Conservation (phyloP, 106 monocot genomes). For the Acanthochlamys bracteata region DNA sequence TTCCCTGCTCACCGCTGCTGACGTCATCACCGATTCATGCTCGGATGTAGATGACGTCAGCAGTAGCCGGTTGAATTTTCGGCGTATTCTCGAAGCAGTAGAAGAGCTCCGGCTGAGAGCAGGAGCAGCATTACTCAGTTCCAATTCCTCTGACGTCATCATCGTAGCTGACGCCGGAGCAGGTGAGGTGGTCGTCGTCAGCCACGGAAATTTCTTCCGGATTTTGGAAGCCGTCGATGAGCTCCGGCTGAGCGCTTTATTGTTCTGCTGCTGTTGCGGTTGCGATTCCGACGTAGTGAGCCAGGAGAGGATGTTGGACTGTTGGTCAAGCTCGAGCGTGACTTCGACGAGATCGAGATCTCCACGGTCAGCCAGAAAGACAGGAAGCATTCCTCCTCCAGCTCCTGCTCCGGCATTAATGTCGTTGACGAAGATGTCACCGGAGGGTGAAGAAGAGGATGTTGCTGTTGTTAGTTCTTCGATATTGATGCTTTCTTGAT, state of each 20-base stretch:
- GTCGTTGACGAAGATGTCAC: no score
- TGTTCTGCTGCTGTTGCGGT: constrained; percentile 3
- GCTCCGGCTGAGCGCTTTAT: constrained; percentile 46
- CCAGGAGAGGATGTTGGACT: constrained; percentile 16
- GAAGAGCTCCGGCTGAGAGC: constrained; percentile 73
- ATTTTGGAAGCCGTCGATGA: constrained; percentile 59
- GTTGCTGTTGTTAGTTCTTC: no score
- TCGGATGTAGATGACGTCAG: constrained; percentile 31
- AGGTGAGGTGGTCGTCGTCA: constrained; percentile 31
- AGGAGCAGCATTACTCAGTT: no score
- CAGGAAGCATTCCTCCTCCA: constrained; percentile 26
- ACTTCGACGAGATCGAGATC: constrained; percentile 73
- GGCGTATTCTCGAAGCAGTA: constrained; percentile 45
- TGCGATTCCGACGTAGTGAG: no score
- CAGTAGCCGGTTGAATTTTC: constrained; percentile 67
- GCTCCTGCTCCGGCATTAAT: no score
- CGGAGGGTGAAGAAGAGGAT: no score
- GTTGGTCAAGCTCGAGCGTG: constrained; percentile 68
- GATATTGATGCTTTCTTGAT: no score
- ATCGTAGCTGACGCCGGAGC: no score
- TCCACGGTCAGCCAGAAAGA: constrained; percentile 33
- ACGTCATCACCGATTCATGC: neutral
- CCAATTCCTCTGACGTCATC: no score
- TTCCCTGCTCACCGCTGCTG: neutral
- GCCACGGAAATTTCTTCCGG: constrained; percentile 61